Evolutionary conservation across 2,329 filamentous ascomycete species (phyloP), one percentile per base, ranked within the genome.

Genomic region (Huntiella omanensis): DNA sequence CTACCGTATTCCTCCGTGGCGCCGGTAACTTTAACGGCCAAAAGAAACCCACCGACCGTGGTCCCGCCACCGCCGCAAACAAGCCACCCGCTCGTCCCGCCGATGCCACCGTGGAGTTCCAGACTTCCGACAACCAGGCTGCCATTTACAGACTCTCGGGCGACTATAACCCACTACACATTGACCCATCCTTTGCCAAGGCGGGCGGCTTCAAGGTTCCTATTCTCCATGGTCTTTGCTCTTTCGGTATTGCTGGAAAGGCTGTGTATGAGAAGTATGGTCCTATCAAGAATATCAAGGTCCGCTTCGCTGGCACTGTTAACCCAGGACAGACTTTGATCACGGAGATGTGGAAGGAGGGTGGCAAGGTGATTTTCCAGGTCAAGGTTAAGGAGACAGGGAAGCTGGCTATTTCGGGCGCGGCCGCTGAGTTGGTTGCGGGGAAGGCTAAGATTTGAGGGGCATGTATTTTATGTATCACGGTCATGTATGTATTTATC

Each of bases 171-270:
- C 91, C 91, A 11, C 77, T 98, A 1, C 91, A 98, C 67, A 81
- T 98, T 52, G 91, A 98, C 62, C 91, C 91, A 1, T 73, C 77
- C 43, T 96, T 98, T 64, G 84, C 84, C 65, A 91, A 91, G 68
- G 79, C 93, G 55, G 91, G 88, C 50, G 91, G 91, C 50, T 98
- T 98, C 76, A 82, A 91, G 65, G 75, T 69, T 22, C 91, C 91
- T 10, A 98, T 98, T 59, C 70, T 98, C 46, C 91, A 98, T 67
- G 91, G 91, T n/a, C 75, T 98, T 34, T 94, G 86, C 73, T 91
- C 79, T 60, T 88, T 98, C 57, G 91, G 91, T 54, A 76, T 96
- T 53, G 80, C 83, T 12, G 84, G 80, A 53, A 95, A 94, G 71
- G 86, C 88, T 50, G 77, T 98, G 35, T 81, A 87, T 60, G 74